These are phyloP conservation scores for Salix dunnii DNA, from an alignment of 345 rosid genomes.

Conservation along the genomic window DNA sequence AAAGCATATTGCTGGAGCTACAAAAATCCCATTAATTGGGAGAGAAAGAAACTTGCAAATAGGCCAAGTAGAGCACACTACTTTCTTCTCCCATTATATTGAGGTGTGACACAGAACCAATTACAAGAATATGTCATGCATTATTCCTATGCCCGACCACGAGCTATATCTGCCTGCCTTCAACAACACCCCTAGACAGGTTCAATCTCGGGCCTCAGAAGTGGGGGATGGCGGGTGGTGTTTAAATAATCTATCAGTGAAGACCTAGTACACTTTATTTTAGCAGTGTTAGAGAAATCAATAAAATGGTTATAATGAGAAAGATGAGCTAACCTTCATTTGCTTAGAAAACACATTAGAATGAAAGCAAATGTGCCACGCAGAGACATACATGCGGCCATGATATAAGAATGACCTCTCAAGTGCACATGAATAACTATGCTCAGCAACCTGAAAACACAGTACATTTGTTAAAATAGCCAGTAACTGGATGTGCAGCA, in stretches of 20 bases:
- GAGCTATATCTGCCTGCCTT: neutral
- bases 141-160: too few species aligned
- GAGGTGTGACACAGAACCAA: neutral
- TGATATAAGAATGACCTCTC: conserved; percentile 98
- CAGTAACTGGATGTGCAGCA: neutral
- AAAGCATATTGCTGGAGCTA: too few species aligned
- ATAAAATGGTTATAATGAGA: conserved; percentile 8
- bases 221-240: too few species aligned
- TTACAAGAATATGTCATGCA: too few species aligned
- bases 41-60: too few species aligned
- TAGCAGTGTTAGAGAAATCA: too few species aligned
- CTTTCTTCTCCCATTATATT: neutral
- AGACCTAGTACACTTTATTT: neutral
- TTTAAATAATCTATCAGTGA: neutral
- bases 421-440: conserved; percentile 90
- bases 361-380: conserved; percentile 99
- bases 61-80: neutral
- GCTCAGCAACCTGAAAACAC: conserved; percentile 70
- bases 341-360: conserved; percentile 98
- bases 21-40: too few species aligned
- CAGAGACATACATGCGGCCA: conserved; percentile 96
- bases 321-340: conserved; percentile 66
- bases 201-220: too few species aligned
- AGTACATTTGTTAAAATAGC: conserved; percentile 9
- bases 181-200: too few species aligned